Percentiles rank a stretch among this genome's conserved stretches.
Conservation (phyloP, 495 filamentous ascomycete genomes). For the Entonaema liquescens region DNA sequence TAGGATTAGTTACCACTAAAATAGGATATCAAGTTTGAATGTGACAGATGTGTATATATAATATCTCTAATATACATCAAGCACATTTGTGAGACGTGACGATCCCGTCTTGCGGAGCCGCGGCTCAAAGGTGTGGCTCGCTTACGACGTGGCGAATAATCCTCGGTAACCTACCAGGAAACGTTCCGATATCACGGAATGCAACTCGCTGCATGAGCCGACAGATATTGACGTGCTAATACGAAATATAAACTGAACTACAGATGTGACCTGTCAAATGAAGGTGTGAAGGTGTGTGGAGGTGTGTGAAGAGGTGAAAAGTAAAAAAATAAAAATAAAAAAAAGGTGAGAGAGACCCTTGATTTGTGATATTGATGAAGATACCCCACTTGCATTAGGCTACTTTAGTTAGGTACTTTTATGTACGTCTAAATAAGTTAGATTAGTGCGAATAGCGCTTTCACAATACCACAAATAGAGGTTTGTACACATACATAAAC, state of each 20-base stretch:
- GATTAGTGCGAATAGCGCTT: neutral
- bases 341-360: neutral
- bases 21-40: too few species aligned
- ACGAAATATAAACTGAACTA: neutral
- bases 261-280: neutral
- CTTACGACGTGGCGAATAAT: neutral
- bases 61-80: too few species aligned
- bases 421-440: neutral
- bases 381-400: neutral
- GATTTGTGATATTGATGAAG: neutral
- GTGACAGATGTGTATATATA: too few species aligned
- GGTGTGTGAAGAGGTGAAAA: neutral
- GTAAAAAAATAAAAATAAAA: neutral
- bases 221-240: neutral
- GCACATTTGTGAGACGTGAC: neutral
- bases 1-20: too few species aligned
- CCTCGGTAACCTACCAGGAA: neutral
- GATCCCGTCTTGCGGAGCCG: neutral
- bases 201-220: neutral
- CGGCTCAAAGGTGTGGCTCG: neutral
- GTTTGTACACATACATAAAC: neutral
- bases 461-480: too few species aligned
- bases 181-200: constrained; percentile 1
- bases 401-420: neutral
- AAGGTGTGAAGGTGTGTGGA: neutral